A percentile compares a stretch with the other conserved stretches of the same genome.
Evolutionary conservation across 805 yeast genomes (phyloP).

Genomic region (Saccharomycopsis capsularis): DNA sequence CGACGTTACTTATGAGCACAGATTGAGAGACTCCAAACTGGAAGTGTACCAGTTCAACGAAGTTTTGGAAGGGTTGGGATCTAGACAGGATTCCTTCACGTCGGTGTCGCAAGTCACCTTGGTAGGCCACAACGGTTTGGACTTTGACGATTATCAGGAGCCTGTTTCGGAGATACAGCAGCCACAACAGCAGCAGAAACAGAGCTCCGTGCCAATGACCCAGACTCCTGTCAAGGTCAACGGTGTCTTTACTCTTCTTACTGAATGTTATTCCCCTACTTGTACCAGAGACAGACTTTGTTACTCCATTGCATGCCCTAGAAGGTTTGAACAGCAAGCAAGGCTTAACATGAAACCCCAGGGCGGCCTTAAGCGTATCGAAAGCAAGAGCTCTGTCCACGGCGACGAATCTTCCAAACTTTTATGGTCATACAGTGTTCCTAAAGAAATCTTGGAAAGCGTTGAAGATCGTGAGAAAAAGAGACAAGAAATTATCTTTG

Average conservation of each 20-base stretch:
- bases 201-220: background rate
- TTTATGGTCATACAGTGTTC: slow-evolving; percentile 90
- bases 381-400: slow-evolving; percentile 56
- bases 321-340: slow-evolving; percentile 93
- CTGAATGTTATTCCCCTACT: slow-evolving; percentile 96
- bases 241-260: slow-evolving; percentile 87
- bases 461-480: slow-evolving; percentile 80
- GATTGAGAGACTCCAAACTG: slow-evolving; percentile 77
- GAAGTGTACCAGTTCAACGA: slow-evolving; percentile 85
- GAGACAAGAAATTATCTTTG: slow-evolving; percentile 93
- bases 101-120: slow-evolving; percentile 9
- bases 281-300: slow-evolving; percentile 84
- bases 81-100: slow-evolving; percentile 21
- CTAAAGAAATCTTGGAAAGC: slow-evolving; percentile 66
- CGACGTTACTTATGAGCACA: slow-evolving; percentile 91
- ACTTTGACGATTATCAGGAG: slow-evolving; percentile 6
- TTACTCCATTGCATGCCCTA: slow-evolving; percentile 93
- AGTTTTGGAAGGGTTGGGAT: slow-evolving; percentile 34
- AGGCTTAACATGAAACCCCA: slow-evolving; percentile 81
- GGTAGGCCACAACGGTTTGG: slow-evolving; percentile 18
- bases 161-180: background rate
- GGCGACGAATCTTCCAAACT: slow-evolving; percentile 77
- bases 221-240: slow-evolving; percentile 39
- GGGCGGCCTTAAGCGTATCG: slow-evolving; percentile 76
- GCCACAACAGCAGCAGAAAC: background rate